These are phyloP conservation scores for Xylariomycetidae sp. DNA, from an alignment of 2,329 filamentous ascomycete species.

Conservation along the genomic window DNA sequence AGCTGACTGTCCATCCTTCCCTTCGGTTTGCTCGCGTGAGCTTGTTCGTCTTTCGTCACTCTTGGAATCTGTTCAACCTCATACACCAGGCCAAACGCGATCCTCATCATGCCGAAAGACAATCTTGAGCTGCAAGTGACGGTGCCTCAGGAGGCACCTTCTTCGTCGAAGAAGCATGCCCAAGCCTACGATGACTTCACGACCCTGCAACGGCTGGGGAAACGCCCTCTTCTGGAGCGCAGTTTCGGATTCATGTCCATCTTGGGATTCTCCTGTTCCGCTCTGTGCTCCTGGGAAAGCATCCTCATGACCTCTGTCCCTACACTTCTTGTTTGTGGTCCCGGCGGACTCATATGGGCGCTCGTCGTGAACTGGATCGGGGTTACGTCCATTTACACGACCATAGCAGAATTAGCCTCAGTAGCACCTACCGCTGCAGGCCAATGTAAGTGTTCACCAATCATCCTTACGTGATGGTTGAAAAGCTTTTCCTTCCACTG, in stretches of 20 bases:
- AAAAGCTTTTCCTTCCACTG: too few species aligned
- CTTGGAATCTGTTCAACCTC: too few species aligned
- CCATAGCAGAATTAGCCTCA: slow-evolving; percentile 15
- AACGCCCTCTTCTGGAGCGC: slow-evolving; percentile 11
- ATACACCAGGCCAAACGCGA: too few species aligned
- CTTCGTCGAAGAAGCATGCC: too few species aligned
- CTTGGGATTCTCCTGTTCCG: slow-evolving; percentile 16
- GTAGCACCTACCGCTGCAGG: slow-evolving; percentile 17
- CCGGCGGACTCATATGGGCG: slow-evolving; percentile 47
- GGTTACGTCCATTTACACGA: slow-evolving; percentile 33
- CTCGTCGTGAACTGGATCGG: slow-evolving; percentile 42
- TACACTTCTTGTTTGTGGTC: slow-evolving; percentile 41
- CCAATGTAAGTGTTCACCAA: slow-evolving; percentile 15
- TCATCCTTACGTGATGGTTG: too few species aligned
- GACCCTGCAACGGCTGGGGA: slow-evolving; percentile 9
- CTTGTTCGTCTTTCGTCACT: too few species aligned
- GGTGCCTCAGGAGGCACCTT: too few species aligned
- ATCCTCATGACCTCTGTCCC: slow-evolving; percentile 33
- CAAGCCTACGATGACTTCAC: slow-evolving; percentile 8
- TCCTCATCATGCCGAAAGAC: too few species aligned
- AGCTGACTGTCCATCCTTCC: too few species aligned
- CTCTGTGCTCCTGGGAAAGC: slow-evolving; percentile 40
- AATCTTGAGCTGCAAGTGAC: too few species aligned
- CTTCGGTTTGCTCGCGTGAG: too few species aligned
- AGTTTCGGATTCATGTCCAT: slow-evolving; percentile 19